Conservation (phyloP, 768 basidiomycete species). For the Pisolithus albus region DNA sequence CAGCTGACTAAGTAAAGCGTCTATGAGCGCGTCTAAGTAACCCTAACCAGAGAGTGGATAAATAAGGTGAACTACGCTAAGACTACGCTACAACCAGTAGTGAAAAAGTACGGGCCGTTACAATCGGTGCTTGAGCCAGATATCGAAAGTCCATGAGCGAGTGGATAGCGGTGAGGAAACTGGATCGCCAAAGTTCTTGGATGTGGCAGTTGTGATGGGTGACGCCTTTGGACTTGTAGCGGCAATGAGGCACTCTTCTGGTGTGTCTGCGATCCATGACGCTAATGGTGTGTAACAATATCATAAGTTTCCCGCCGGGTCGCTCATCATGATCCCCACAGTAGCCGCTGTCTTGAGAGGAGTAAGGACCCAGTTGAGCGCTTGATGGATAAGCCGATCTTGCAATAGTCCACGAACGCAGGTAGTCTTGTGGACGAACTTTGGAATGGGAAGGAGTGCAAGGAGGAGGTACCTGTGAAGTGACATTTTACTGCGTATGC, state of each 20-base stretch:
- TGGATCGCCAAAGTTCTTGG: constrained; percentile 25
- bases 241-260: background rate
- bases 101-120: no score
- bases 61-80: no score
- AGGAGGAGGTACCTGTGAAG: constrained; percentile 9
- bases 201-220: constrained; percentile 24
- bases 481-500: constrained; percentile 7
- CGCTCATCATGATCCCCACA: constrained; percentile 14
- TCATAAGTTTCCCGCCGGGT: constrained; percentile 15
- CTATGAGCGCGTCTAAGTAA: no score
- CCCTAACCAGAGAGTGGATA: no score
- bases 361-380: constrained; percentile 10
- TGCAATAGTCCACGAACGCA: constrained; percentile 8
- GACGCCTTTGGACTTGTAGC: constrained; percentile 20
- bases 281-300: constrained; percentile 18
- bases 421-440: constrained; percentile 12
- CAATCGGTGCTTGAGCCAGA: constrained; percentile 29
- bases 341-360: constrained; percentile 13
- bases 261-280: constrained; percentile 18
- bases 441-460: constrained; percentile 17
- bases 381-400: constrained; percentile 15
- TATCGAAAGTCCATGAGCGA: constrained; percentile 34
- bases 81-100: no score
- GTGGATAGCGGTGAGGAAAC: constrained; percentile 28
- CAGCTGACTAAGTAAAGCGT: no score